Evolutionary conservation across 306 rosid species (phyloP).

Genomic region (Castanopsis chinensis): DNA sequence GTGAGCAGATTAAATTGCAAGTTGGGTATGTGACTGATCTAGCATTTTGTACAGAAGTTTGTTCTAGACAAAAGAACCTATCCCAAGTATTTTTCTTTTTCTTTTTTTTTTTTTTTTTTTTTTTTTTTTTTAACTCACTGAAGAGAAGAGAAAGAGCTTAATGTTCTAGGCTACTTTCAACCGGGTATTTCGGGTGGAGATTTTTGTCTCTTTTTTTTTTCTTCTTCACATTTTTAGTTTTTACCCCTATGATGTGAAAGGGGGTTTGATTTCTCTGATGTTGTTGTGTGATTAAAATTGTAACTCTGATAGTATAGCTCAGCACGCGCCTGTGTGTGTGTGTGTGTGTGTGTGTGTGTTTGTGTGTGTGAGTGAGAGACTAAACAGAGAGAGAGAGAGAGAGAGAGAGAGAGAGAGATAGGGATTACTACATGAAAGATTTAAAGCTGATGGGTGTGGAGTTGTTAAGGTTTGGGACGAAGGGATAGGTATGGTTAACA

Average conservation of each 20-base stretch:
- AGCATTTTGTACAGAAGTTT: conserved; percentile 61
- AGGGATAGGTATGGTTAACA: conserved; percentile 66
- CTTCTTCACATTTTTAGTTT: conserved; percentile 44
- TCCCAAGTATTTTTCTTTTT: conserved; percentile 19
- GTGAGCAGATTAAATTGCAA: conserved; percentile 27
- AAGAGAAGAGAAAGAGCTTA: conserved; percentile 16
- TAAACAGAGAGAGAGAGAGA: conserved; percentile 9
- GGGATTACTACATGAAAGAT: conserved; percentile 52
- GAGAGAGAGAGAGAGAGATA: conserved; percentile 25
- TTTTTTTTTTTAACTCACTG: conserved; percentile 31
- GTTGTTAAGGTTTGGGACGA: conserved; percentile 59
- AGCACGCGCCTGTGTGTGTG: conserved; percentile 24
- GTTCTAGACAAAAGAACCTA: conserved; percentile 36
- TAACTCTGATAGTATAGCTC: conserved; percentile 35
- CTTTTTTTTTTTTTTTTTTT: conserved; percentile 31
- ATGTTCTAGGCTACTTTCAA: conserved; percentile 31
- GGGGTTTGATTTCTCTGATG: conserved; percentile 33
- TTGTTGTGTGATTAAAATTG: conserved; percentile 42
- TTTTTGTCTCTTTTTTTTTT: conserved; percentile 30
- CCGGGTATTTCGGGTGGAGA: conserved; percentile 26
- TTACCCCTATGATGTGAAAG: conserved; percentile 49
- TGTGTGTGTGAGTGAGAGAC: background rate
- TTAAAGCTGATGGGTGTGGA: conserved; percentile 43
- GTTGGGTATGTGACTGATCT: conserved; percentile 49
- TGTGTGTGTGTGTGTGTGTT: conserved; percentile 12